Evolutionary conservation across 805 yeast species (phyloP).

Genomic region (Kodamaea kaohsiungensis): DNA sequence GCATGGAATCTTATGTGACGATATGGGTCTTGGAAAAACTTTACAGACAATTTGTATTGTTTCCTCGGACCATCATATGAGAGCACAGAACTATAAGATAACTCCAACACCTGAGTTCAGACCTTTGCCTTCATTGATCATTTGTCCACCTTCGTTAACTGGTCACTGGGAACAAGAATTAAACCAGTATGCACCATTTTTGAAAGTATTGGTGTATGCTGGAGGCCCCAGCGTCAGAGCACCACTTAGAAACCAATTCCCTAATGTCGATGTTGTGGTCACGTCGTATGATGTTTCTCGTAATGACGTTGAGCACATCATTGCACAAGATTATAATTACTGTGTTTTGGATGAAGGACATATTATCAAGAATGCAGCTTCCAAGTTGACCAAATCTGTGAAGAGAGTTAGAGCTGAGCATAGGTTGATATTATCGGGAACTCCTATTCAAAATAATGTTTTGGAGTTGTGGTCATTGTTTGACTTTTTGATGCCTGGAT

Average conservation of each 20-base stretch:
- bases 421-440: slow-evolving; percentile 88
- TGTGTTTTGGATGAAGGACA: slow-evolving; percentile 98
- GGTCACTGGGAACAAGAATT: slow-evolving; percentile 99
- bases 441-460: slow-evolving; percentile 97
- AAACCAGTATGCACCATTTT: slow-evolving; percentile 83
- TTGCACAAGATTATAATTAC: slow-evolving; percentile 74
- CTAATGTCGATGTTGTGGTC: slow-evolving; percentile 76
- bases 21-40: slow-evolving; percentile 98
- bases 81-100: slow-evolving; percentile 66
- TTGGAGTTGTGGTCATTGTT: slow-evolving; percentile 96
- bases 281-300: slow-evolving; percentile 97
- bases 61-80: slow-evolving; percentile 89
- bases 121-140: slow-evolving; percentile 77
- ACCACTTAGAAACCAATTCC: slow-evolving; percentile 52
- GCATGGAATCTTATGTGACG: slow-evolving; percentile 98
- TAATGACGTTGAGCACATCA: slow-evolving; percentile 73
- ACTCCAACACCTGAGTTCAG: slow-evolving; percentile 67
- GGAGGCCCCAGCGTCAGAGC: slow-evolving; percentile 84
- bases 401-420: slow-evolving; percentile 84
- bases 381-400: slow-evolving; percentile 87
- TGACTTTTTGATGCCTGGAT: slow-evolving; percentile 98
- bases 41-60: slow-evolving; percentile 96
- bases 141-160: slow-evolving; percentile 96
- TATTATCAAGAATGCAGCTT: slow-evolving; percentile 86
- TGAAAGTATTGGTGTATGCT: slow-evolving; percentile 82